phyloP scores from a whole-genome alignment of 805 yeast genomes.

The Pichia cabralensis region DNA sequence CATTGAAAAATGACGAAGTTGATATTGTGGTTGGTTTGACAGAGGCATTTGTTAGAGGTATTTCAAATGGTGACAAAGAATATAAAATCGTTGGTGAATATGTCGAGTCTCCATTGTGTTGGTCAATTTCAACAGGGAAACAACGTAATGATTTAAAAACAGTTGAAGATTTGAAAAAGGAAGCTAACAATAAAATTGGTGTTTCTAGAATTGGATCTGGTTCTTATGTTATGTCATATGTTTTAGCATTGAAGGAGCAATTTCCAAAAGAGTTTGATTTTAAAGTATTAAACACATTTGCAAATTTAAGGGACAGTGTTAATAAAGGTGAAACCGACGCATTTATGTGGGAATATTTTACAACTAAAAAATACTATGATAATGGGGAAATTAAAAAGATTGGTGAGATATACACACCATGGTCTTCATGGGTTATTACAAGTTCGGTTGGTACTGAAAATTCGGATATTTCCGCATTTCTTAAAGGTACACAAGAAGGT shows the following conservation, averaged over 20 bases:
- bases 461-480: conserved; percentile 29
- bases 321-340: conserved; percentile 60
- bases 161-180: conserved; percentile 34
- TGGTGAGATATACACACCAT: conserved; percentile 88
- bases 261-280: conserved; percentile 36
- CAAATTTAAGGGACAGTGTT: conserved; percentile 71
- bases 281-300: conserved; percentile 55
- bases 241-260: conserved; percentile 54
- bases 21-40: conserved; percentile 85
- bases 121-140: conserved; percentile 81
- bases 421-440: conserved; percentile 91
- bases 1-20: conserved; percentile 51
- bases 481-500: conserved; percentile 54
- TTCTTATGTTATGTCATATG: conserved; percentile 84
- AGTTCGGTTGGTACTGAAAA: conserved; percentile 33
- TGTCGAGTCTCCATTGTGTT: conserved; percentile 76
- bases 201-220: conserved; percentile 87
- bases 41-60: conserved; percentile 81
- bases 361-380: conserved; percentile 79
- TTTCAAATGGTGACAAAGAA: conserved; percentile 52
- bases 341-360: conserved; percentile 94
- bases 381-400: conserved; percentile 67
- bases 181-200: conserved; percentile 52
- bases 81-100: conserved; percentile 73
- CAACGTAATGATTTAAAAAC: conserved; percentile 44